These are phyloP conservation scores for Ricinus communis DNA, from an alignment of 345 rosid species.

Conservation along the genomic window DNA sequence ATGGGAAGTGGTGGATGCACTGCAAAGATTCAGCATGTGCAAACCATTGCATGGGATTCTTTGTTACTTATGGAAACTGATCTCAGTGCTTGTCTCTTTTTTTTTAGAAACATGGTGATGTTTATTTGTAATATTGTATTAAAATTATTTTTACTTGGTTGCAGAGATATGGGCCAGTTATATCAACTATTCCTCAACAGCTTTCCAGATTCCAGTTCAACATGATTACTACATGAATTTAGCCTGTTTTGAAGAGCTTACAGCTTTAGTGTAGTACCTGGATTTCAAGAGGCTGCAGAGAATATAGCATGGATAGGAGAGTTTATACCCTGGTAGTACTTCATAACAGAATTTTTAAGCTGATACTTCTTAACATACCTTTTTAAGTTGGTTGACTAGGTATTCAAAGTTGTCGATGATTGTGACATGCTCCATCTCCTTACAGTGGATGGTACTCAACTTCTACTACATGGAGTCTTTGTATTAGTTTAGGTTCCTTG, in stretches of 20 bases:
- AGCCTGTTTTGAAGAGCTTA: no score
- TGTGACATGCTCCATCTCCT: neutral
- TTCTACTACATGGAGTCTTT: slow-evolving; percentile 6
- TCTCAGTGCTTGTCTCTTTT: neutral
- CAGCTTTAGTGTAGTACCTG: neutral
- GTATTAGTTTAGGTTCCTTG: slow-evolving; percentile 9
- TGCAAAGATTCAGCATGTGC: neutral
- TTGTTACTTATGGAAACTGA: neutral
- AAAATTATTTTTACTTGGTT: slow-evolving; percentile 10
- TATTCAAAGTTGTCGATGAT: neutral
- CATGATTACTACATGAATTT: slow-evolving; percentile 65
- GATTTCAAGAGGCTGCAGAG: neutral
- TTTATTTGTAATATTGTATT: no score
- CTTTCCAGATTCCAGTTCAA: slow-evolving; percentile 97
- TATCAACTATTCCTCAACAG: slow-evolving; percentile 96
- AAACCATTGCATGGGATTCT: neutral
- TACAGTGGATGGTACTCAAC: neutral
- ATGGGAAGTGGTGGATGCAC: neutral
- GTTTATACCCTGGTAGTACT: neutral
- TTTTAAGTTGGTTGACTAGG: neutral
- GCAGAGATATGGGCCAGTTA: slow-evolving; percentile 96
- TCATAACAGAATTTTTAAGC: neutral
- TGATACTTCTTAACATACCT: neutral
- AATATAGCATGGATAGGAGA: neutral
- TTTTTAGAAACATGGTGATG: no score